Base-by-base conservation (phyloP, 495 filamentous ascomycete genomes). In the Opeltia flavorubescens region DNA sequence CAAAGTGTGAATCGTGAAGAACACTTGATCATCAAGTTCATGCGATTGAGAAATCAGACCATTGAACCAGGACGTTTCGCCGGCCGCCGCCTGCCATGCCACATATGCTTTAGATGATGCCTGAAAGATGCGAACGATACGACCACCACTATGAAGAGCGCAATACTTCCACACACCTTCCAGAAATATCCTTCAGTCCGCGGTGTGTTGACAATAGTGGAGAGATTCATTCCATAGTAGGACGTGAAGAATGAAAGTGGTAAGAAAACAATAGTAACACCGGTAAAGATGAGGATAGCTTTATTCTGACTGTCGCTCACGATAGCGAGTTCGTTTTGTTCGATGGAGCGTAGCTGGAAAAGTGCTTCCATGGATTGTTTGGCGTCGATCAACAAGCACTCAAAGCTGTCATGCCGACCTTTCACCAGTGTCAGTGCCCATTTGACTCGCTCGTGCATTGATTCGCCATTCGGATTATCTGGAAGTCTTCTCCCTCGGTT, bases 161-260 rank as follows among this genome's bases (percentile, higher is more conserved):
- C 49, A 28, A 43, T 40, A 25, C 30, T 57, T 3, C 58, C 58
- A 48, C 58, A 60, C 24, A 60, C 54, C 28, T 59, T 59, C 58
- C 58, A 60, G 30, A 60, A 60, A 25, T 57, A 50, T 3, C 27
- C 26, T 42, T 59, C 50, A 4, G 50, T 47, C 38, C 35, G 41
- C 13, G 18, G 3, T 0, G 50, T 59, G 25, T 56, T 40, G 18
- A 50, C 48, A 15, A 60, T 59, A 21, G 54, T 58, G 12, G 17
- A 26, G 2, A 60, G 40, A 44, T 68, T 67, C 65, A 67, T 68
- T 20, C 63, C 63, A 15, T 63, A 57, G 20, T 62, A 57, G 23
- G 49, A 49, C 2, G 61, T 55, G 24, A 65, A 62, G 31, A 62
- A 60, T 4, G 47, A 51, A 4, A 63, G 50, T 3, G 64, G 64